Conservation (phyloP, 2,329 filamentous ascomycete genomes). For the Dryadomyces sulphureus region DNA sequence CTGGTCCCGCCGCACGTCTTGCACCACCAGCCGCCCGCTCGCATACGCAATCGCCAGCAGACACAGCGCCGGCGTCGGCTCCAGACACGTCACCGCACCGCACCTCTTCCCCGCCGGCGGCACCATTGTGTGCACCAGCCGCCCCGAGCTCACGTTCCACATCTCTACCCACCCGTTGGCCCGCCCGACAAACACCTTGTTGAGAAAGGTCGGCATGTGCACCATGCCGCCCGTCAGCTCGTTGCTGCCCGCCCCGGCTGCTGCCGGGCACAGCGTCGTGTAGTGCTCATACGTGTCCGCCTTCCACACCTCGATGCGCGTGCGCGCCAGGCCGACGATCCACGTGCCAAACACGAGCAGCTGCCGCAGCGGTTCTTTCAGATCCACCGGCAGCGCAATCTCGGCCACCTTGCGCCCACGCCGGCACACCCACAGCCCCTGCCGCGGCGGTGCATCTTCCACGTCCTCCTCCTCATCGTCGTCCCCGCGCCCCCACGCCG, state of each 20-base stretch:
- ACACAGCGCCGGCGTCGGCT: conserved; percentile 71
- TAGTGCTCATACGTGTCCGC: conserved; percentile 73
- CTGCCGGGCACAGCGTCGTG: conserved; percentile 57
- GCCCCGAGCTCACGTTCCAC: conserved; percentile 90
- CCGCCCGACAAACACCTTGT: conserved; percentile 86
- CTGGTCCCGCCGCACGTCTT: conserved; percentile 69
- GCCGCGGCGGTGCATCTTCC: conserved; percentile 13
- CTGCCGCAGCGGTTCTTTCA: conserved; percentile 57
- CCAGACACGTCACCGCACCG: conserved; percentile 74
- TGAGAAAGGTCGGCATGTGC: conserved; percentile 87
- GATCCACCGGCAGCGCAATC: conserved; percentile 50
- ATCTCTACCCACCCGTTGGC: conserved; percentile 86
- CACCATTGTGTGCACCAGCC: conserved; percentile 79
- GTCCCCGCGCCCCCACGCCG: conserved; percentile 62
- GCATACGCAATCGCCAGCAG: conserved; percentile 80
- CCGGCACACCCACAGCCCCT: conserved; percentile 84
- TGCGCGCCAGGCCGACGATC: conserved; percentile 68
- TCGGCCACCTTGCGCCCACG: conserved; percentile 73
- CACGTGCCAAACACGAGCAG: conserved; percentile 79
- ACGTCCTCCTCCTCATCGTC: background rate
- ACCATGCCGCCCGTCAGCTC: conserved; percentile 65
- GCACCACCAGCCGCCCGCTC: conserved; percentile 62
- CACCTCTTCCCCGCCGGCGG: conserved; percentile 56
- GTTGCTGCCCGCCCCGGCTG: conserved; percentile 41
- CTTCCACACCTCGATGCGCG: conserved; percentile 81